Conservation (phyloP, 208 protist species). For the Leishmania tropica region DNA sequence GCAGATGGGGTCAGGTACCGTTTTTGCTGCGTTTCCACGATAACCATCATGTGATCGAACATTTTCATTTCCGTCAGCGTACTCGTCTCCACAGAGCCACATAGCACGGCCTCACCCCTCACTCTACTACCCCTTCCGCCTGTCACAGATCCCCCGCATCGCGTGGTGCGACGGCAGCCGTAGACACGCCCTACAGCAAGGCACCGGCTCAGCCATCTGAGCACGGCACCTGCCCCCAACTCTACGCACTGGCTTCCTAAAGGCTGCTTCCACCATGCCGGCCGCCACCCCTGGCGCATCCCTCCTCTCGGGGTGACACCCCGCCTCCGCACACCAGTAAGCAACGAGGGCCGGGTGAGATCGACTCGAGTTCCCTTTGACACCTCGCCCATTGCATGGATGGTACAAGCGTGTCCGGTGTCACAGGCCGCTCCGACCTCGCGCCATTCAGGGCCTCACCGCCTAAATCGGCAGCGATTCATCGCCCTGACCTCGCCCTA, state of each 20-base stretch:
- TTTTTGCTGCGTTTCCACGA: too few relatives aligned
- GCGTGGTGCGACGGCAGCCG: background rate
- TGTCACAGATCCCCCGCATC: background rate
- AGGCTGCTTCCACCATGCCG: background rate
- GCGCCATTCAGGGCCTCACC: background rate
- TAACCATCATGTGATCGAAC: too few relatives aligned
- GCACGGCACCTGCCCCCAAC: background rate
- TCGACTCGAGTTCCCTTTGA: background rate
- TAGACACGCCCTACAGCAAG: too few relatives aligned
- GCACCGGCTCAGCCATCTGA: background rate
- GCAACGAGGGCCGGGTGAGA: background rate
- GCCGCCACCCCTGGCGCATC: background rate
- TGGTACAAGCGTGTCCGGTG: background rate
- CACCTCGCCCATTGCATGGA: background rate
- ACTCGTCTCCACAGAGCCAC: too few relatives aligned
- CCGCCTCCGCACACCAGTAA: background rate
- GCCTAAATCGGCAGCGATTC: background rate
- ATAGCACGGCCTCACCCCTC: too few relatives aligned
- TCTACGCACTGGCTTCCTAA: background rate
- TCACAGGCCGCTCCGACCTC: background rate
- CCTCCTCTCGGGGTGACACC: too few relatives aligned
- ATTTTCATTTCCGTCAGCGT: background rate
- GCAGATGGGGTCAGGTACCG: too few relatives aligned
- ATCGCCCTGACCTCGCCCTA: background rate
- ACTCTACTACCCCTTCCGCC: too few relatives aligned